These are phyloP conservation scores for Phytophthora constricta DNA, from an alignment of 352 stramenopile genomes.

Conservation along the genomic window DNA sequence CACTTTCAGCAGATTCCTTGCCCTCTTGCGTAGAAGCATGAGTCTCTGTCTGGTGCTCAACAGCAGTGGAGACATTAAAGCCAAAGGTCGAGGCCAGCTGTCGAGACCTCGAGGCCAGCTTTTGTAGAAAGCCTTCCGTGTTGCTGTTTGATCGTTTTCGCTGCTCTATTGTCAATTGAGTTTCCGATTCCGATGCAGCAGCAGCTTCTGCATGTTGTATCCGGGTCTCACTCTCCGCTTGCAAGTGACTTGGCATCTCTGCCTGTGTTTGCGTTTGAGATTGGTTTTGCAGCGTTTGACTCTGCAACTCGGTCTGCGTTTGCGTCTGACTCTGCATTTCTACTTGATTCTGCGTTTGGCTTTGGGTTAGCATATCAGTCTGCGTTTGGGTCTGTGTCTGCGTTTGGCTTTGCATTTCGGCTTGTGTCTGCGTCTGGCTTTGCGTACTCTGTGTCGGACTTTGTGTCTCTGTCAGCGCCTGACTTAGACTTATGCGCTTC, in stretches of 20 bases:
- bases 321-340: neutral
- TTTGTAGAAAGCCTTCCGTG: too few relatives aligned
- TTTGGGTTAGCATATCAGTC: neutral
- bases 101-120: constrained; percentile 17
- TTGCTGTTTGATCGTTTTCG: too few relatives aligned
- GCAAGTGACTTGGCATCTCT: neutral
- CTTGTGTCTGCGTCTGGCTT: constrained; percentile 2
- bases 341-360: neutral
- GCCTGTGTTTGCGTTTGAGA: neutral
- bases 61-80: constrained; percentile 3
- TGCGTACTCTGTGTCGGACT: neutral
- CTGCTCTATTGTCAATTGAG: constrained; percentile 1
- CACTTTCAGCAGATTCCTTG: constrained; percentile 16
- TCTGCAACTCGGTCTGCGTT: too few relatives aligned
- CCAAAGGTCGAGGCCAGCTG: too few relatives aligned
- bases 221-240: too few relatives aligned
- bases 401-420: neutral
- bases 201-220: constrained; percentile 5
- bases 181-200: neutral
- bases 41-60: neutral
- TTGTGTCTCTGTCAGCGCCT: neutral
- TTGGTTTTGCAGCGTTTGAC: too few relatives aligned
- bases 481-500: neutral
- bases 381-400: neutral
- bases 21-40: constrained; percentile 8